Evolutionary conservation across 345 rosid species (phyloP), one percentile per base, ranked within the genome.

Genomic region (Populus davidiana): DNA sequence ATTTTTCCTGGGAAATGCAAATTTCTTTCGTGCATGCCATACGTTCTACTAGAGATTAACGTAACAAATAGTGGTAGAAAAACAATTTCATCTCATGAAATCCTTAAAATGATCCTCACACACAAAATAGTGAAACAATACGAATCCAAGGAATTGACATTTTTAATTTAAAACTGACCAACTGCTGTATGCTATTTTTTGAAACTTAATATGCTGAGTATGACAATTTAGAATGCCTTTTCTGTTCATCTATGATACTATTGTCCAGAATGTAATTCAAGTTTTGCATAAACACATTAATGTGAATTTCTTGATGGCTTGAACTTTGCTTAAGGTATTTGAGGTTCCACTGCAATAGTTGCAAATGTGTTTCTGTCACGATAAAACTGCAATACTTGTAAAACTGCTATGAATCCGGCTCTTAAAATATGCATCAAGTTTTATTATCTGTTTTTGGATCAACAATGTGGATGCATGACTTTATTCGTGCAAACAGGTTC

Each of bases 401-500:
- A 27, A 71, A 50, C 21, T 50, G 3, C 29, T 31, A 17, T 18
- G 25, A 50, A 52, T 25, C 39, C 5, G 2, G 50, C 12, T 44
- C 50, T 44, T 44, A 44, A 44, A 44, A 44, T 13, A 44, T 44
- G 5, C 50, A 44, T 44, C 50, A 44, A 44, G 50, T 44, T 44
- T 44, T 44, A 44, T 44, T 13, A 44, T 44, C 50, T 10, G 35
- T 59, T 38, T 12, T 8, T 38, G 66, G 67, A 33, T 39, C 47
- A n/a, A 70, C 23, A 27, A 35, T 67, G 12, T 25, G 47, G 44
- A 66, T 63, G n/a, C 39, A 49, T 73, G 36, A 66, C 23, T 21
- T 79, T 27, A 54, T 67, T 79, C 79, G 64, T 78, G 61, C 71
- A 67, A 78, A 72, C 87, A 95, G 99, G 96, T 83, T 96, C 99